Conservation (phyloP, 345 rosid species). For the Diplotaxis tenuifolia region DNA sequence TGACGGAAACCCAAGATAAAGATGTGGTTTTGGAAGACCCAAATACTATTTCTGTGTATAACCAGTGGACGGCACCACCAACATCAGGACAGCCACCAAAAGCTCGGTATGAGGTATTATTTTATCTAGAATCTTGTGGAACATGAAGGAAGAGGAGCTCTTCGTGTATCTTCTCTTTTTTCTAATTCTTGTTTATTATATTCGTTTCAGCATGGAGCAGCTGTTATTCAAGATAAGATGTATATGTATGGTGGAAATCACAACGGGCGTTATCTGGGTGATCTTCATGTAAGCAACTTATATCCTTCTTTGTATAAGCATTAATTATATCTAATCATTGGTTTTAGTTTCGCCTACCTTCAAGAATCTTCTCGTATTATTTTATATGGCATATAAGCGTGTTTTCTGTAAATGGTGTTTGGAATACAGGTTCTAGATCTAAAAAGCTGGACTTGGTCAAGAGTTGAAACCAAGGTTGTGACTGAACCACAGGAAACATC, state of each 20-base stretch:
- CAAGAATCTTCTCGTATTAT: background rate
- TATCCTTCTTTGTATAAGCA: slow-evolving; percentile 1
- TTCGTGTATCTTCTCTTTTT: slow-evolving; percentile 12
- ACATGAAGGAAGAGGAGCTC: background rate
- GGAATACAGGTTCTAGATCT: slow-evolving; percentile 76
- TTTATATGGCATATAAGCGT: background rate
- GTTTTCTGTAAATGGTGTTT: slow-evolving; percentile 31
- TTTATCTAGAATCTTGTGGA: background rate
- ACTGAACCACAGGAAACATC: slow-evolving; percentile 53
- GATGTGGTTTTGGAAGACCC: slow-evolving; percentile 80
- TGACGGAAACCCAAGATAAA: slow-evolving; percentile 72
- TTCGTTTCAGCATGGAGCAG: slow-evolving; percentile 80
- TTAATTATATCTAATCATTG: background rate
- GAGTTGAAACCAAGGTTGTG: slow-evolving; percentile 60
- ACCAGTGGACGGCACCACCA: slow-evolving; percentile 74
- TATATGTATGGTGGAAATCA: slow-evolving; percentile 89
- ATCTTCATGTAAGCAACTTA: slow-evolving; percentile 70
- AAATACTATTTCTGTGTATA: slow-evolving; percentile 64
- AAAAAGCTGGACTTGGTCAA: slow-evolving; percentile 92
- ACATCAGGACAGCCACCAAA: slow-evolving; percentile 71
- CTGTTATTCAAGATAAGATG: slow-evolving; percentile 79
- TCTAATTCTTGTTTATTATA: slow-evolving; percentile 14
- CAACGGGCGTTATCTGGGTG: slow-evolving; percentile 90
- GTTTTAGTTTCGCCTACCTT: background rate
- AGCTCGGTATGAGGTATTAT: slow-evolving; percentile 81